Evolutionary conservation across 139 green algal genomes (phyloP), one percentile per base, ranked within the genome.

Genomic region (Diplosphaera chodatii): DNA sequence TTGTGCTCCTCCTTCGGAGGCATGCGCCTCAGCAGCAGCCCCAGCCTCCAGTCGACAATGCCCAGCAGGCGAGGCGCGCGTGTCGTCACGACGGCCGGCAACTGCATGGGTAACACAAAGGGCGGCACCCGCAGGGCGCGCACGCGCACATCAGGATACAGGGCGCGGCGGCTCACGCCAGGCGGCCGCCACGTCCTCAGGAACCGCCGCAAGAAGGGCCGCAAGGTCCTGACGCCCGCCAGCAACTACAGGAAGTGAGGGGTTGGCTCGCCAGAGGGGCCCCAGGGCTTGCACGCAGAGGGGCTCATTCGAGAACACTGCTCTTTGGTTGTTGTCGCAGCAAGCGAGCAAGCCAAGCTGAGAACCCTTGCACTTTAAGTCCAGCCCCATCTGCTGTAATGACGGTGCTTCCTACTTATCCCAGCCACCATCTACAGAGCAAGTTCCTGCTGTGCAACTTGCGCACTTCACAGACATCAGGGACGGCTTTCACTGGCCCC

Each of bases 71-170:
- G 55, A 64, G 22, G 22, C 55, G 21, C 23, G 15, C 6, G 20
- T 3, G 76, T 89, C 23, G 72, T 86, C 28, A 79, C 81, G 33
- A 83, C 82, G 32, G 71, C 55, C 40, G 82, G 81, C 68, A 84
- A 80, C 59, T 84, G 69, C 18, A 77, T 87, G 32, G 84, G 74
- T 4, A 82, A 79, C 70, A 87, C 81, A 10, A 82, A 82, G 75
- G 74, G 77, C 34, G 84, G 84, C 69, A 87, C 81, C 59, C 77
- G 78, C 69, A 90, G 84, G 80, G 78, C 80, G 63, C 75, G 82
- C 64, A 78, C 75, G 30, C 81, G 77, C 27, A 82, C 71, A 10
- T 90, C 84, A 23, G 87, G 87, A 30, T 92, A 84, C 80, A 74
- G 78, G 56, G 74, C 81, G 1, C 81, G 87, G 48, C 83, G 83